These are phyloP conservation scores for Mycena vitilis DNA, from an alignment of 768 basidiomycete species.

Conservation along the genomic window DNA sequence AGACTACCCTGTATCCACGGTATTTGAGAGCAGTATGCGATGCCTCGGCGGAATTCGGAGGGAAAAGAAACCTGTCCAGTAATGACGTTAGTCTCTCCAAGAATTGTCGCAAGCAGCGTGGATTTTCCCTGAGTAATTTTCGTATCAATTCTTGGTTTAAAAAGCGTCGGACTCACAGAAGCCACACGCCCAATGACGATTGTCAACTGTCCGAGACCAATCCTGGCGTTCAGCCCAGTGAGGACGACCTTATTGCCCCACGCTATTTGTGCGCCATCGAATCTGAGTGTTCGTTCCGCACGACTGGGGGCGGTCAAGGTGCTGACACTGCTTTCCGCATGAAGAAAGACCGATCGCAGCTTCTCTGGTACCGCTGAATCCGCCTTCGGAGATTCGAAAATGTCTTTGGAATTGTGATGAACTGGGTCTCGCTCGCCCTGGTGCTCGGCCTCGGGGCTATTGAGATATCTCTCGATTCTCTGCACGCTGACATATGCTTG, in stretches of 20 bases:
- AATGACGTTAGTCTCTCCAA: constrained; percentile 23
- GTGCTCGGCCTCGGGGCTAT: constrained; percentile 22
- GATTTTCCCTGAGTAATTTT: constrained; percentile 21
- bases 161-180: constrained; percentile 13
- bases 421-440: not conserved
- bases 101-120: constrained; percentile 23
- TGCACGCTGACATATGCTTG: constrained; percentile 31
- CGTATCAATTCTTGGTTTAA: not conserved
- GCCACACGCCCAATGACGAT: constrained; percentile 33
- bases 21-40: constrained; percentile 32
- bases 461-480: constrained; percentile 29
- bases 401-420: not conserved
- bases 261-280: constrained; percentile 16
- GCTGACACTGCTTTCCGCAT: not conserved
- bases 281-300: not conserved
- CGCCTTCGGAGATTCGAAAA: not conserved
- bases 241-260: constrained; percentile 28
- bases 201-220: constrained; percentile 16
- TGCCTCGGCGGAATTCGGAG: constrained; percentile 7
- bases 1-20: constrained; percentile 31
- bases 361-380: not conserved
- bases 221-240: constrained; percentile 13
- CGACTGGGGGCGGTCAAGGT: not conserved
- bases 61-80: constrained; percentile 23
- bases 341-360: constrained; percentile 7